Evolutionary conservation across 2,329 filamentous ascomycete genomes (phyloP).

Genomic region (Penicillium aurantiogriseum): DNA sequence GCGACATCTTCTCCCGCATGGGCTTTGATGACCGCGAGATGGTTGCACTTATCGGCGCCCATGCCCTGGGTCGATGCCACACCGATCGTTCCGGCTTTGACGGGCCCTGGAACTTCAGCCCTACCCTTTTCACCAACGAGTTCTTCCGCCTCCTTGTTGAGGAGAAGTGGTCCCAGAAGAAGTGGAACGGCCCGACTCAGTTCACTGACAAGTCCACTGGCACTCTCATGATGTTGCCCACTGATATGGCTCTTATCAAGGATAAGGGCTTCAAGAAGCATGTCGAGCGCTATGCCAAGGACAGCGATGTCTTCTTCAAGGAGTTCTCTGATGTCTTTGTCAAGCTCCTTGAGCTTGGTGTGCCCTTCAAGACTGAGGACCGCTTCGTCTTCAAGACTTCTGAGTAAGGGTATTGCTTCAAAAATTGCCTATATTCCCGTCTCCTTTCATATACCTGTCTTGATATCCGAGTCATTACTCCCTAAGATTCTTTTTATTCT

Average conservation of each 20-base stretch:
- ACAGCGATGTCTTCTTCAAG: slow-evolving; percentile 88
- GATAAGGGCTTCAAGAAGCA: slow-evolving; percentile 81
- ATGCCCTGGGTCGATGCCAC: slow-evolving; percentile 88
- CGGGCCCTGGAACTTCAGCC: slow-evolving; percentile 90
- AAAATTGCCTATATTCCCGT: neutral
- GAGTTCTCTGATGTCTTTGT: slow-evolving; percentile 78
- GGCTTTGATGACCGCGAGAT: slow-evolving; percentile 97
- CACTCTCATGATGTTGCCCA: slow-evolving; percentile 94
- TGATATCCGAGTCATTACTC: slow-evolving; percentile 25
- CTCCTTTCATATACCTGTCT: slow-evolving; percentile 9
- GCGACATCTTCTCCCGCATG: slow-evolving; percentile 93
- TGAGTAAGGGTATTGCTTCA: slow-evolving; percentile 29
- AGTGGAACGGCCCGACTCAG: slow-evolving; percentile 90
- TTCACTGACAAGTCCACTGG: slow-evolving; percentile 86
- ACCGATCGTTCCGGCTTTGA: slow-evolving; percentile 81
- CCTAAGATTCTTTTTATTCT: slow-evolving; percentile 1
- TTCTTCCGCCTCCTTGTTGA: slow-evolving; percentile 84
- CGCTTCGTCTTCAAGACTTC: slow-evolving; percentile 64
- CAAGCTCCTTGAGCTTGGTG: slow-evolving; percentile 90
- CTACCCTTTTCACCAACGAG: slow-evolving; percentile 90
- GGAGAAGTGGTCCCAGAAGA: slow-evolving; percentile 89
- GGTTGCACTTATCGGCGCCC: slow-evolving; percentile 81
- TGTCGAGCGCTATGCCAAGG: slow-evolving; percentile 86
- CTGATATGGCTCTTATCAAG: slow-evolving; percentile 81
- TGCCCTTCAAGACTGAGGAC: slow-evolving; percentile 71